Evolutionary conservation across 352 stramenopile species (phyloP), one percentile per base, ranked within the genome.

Genomic region (Phytopythium ostracodes): DNA sequence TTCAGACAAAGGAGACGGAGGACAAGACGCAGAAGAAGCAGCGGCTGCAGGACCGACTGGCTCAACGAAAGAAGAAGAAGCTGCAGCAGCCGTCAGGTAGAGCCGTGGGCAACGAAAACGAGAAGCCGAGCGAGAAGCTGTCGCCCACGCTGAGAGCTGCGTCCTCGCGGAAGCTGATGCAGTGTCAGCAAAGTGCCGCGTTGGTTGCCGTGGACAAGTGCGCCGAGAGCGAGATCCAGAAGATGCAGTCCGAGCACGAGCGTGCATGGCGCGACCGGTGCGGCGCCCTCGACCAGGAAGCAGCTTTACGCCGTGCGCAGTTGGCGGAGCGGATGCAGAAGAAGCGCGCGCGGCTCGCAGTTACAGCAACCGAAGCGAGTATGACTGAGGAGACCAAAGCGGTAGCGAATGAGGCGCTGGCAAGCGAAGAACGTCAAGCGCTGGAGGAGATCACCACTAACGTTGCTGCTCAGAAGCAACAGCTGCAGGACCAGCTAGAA

Each of bases 261-360:
- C 65, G 62, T 20, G 69, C 71, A 4, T 64, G 52, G 31, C 24
- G 66, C 2, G 69, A 76, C 10, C 70, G 64, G 3, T 69, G 67
- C 35, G 56, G 46, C 5, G 38, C 60, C 6, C 47, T 80, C 15
- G 70, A 76, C 24, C 63, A 70, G 33, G 68, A 76, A 29, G 69
- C 70, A 1, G 61, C 64, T 18, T 24, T 72, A 3, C 59, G 70
- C 10, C 71, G 71, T 20, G 62, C 72, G 1, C 72, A 62, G 8
- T 59, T 80, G 0, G 46, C 51, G 0, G 72, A 75, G 40, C 66
- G 72, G 0, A 77, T 80, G 54, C 64, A 68, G 3, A 67, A 71
- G 56, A 71, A 72, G 36, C 66, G 68, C 42, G 61, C 36, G 7
- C 59, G 62, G 18, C 66, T 56, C 35, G 38, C 11, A 8, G 33